A percentile compares a stretch with the other conserved stretches of the same genome.
Conservation (phyloP, 2,329 filamentous ascomycete genomes). For the Ophiostoma tasmaniense region DNA sequence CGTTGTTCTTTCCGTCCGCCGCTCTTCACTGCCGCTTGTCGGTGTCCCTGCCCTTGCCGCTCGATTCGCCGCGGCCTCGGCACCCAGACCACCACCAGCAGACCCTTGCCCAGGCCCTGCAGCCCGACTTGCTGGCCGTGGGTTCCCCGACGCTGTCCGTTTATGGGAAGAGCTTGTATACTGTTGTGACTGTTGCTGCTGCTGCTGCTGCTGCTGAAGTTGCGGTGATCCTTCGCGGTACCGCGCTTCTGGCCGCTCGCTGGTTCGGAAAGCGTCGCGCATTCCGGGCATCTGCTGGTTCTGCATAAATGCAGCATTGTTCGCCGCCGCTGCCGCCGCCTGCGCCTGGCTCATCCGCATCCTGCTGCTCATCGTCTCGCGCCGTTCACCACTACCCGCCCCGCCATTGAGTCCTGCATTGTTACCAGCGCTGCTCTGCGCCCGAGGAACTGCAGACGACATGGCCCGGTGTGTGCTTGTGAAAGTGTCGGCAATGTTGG, state of each 20-base stretch:
- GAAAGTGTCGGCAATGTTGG: background rate
- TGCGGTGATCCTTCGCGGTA: conserved; percentile 31
- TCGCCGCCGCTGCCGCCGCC: conserved; percentile 10
- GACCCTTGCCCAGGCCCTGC: conserved; percentile 20
- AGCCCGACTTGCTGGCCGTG: conserved; percentile 40
- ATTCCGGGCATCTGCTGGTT: conserved; percentile 11
- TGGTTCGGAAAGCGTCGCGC: conserved; percentile 20
- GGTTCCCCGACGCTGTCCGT: conserved; percentile 49
- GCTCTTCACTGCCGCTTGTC: conserved; percentile 33
- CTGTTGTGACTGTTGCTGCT: conserved; percentile 5
- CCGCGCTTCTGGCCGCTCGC: conserved; percentile 27
- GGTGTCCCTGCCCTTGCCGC: conserved; percentile 15
- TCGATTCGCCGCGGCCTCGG: background rate
- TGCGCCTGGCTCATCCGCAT: conserved; percentile 29
- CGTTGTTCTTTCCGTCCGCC: conserved; percentile 46
- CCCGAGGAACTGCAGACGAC: conserved; percentile 35
- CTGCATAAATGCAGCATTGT: conserved; percentile 11
- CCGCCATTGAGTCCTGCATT: conserved; percentile 30
- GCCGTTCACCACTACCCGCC: conserved; percentile 18
- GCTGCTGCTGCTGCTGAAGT: conserved; percentile 16
- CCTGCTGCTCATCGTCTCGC: conserved; percentile 11
- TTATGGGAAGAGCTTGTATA: conserved; percentile 43
- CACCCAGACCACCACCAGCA: background rate
- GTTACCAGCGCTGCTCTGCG: conserved; percentile 33
- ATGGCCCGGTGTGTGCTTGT: conserved; percentile 24